Conservation (phyloP, 495 filamentous ascomycete genomes). For the Neurospora sp. region DNA sequence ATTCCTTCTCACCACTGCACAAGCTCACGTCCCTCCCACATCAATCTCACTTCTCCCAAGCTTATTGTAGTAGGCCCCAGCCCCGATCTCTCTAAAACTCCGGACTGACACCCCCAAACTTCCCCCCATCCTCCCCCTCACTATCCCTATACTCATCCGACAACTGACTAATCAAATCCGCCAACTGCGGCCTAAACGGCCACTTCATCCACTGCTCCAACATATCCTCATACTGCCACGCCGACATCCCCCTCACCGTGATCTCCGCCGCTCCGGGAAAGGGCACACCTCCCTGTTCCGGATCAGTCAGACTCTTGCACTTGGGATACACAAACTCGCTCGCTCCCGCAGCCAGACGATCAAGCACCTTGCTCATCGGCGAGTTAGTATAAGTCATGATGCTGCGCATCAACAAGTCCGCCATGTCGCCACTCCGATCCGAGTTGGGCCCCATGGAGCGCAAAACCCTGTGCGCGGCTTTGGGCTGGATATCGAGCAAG, state of each 20-base stretch:
- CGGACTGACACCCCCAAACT: not conserved
- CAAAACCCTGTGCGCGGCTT: constrained; percentile 22
- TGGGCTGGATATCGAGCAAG: constrained; percentile 40
- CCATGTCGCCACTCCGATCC: constrained; percentile 24
- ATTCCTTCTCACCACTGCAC: not conserved
- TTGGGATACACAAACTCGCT: constrained; percentile 28
- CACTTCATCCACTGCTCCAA: constrained; percentile 44
- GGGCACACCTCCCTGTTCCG: constrained; percentile 27
- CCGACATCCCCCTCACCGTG: constrained; percentile 30
- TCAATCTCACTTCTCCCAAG: not conserved
- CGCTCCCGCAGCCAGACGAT: constrained; percentile 28
- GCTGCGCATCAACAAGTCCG: constrained; percentile 25
- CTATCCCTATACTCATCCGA: constrained; percentile 15
- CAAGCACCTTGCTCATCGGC: constrained; percentile 17
- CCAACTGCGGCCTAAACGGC: constrained; percentile 44
- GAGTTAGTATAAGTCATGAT: constrained; percentile 9
- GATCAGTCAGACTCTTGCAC: constrained; percentile 32
- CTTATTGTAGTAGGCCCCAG: not conserved
- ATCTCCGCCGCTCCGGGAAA: constrained; percentile 21
- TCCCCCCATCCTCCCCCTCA: not conserved
- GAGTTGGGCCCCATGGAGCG: constrained; percentile 25
- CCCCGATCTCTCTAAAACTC: not conserved
- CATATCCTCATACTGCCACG: constrained; percentile 39
- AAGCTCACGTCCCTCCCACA: not conserved
- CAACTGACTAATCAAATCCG: constrained; percentile 29